These are phyloP conservation scores for Calcarisporium arbuscula DNA, from an alignment of 2,329 filamentous ascomycete species.

Conservation along the genomic window DNA sequence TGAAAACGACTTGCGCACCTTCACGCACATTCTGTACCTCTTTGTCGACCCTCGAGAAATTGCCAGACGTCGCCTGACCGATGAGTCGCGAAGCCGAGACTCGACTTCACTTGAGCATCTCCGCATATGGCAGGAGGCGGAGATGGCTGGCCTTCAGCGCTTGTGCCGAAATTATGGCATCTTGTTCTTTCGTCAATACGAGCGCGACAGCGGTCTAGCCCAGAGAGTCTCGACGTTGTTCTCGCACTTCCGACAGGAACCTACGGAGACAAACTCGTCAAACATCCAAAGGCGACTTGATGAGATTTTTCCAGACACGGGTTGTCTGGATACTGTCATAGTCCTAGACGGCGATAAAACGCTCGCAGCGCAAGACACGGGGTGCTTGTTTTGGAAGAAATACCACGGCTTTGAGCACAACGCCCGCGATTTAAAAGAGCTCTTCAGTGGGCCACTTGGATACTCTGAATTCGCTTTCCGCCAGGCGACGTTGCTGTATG, in stretches of 20 bases:
- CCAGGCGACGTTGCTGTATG: conserved; percentile 47
- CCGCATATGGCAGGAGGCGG: conserved; percentile 38
- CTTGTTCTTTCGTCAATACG: conserved; percentile 31
- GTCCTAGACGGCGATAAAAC: conserved; percentile 56
- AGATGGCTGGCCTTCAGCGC: conserved; percentile 33
- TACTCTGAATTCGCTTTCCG: conserved; percentile 51
- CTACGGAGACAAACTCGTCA: conserved; percentile 30
- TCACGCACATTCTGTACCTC: conserved; percentile 56
- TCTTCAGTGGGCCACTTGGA: conserved; percentile 40
- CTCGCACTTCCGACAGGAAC: conserved; percentile 7
- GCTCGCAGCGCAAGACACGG: conserved; percentile 42
- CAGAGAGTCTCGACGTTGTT: conserved; percentile 5
- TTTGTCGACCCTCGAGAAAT: too few species aligned
- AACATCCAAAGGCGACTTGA: conserved; percentile 26
- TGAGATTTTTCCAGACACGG: conserved; percentile 16
- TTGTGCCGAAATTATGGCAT: conserved; percentile 40
- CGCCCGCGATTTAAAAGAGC: conserved; percentile 25
- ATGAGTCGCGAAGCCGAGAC: too few species aligned
- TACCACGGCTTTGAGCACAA: conserved; percentile 3
- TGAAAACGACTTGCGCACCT: conserved; percentile 36
- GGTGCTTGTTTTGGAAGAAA: conserved; percentile 41
- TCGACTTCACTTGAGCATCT: conserved; percentile 35
- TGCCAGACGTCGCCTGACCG: too few species aligned
- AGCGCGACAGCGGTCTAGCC: conserved; percentile 19
- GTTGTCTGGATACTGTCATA: conserved; percentile 35